Base-by-base conservation (phyloP, 2,329 filamentous ascomycete genomes). In the Phyllosticta ampelicida region DNA sequence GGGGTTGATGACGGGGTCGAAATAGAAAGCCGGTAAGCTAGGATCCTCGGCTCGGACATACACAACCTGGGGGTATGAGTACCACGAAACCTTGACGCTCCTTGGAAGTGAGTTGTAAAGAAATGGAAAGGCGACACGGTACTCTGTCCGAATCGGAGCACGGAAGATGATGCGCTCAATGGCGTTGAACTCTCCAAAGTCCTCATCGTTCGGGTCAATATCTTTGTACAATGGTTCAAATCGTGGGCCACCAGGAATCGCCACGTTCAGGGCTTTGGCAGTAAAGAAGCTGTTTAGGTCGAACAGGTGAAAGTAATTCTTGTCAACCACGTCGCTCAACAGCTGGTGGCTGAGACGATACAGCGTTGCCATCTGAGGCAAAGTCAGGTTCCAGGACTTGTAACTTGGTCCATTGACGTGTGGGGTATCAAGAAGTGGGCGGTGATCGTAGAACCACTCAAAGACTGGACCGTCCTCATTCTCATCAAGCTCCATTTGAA, bases 151-250 rank as follows among this genome's bases (percentile, higher is more conserved):
- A 63, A 97, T 95, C 0, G 92, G 91, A 52, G 88, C 86, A 63
- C 94, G 87, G 80, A 99, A 99, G 65, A 99, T 99, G 74, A 99
- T 99, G 65, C 95, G 89, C 68, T 99, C 94, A 66, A 99, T 99
- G 30, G 94, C 94, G 69, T 99, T 99, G 80, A 99, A 99, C 73
- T 99, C 94, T 73, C 94, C 94, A 74, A 99, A 99, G 69, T 99
- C 94, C 72, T 99, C 94, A 65, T 97, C 92, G 66, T 99, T 99
- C 1, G 94, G 94, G 71, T 99, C 91, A 61, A 99, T 91, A 66
- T 99, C 94, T 75, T 99, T 99, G 79, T 96, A 99, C 19, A 99
- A 73, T 21, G 94, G 94, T 73, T 99, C 94, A 63, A 99, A 99
- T 28, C 94, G 86, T 61, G 94, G 94, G 9, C 94, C 95, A 70